These are phyloP conservation scores for Triglochin maritima DNA, from an alignment of 106 monocot species.

Conservation along the genomic window DNA sequence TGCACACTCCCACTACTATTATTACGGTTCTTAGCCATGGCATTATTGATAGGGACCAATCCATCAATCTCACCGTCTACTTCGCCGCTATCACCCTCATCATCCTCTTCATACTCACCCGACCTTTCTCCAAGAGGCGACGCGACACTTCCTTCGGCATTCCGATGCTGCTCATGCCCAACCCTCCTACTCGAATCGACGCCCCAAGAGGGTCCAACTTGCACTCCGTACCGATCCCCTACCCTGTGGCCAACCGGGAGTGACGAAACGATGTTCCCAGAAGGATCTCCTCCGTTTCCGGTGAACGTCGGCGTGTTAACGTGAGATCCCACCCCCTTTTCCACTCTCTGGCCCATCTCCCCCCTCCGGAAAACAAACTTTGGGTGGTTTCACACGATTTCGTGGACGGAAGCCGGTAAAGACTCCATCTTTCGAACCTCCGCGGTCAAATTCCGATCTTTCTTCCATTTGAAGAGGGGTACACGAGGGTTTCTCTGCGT, in stretches of 20 bases:
- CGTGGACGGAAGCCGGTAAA: too few species aligned
- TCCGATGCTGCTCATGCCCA: conserved; percentile 1
- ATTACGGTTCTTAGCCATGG: conserved; percentile 21
- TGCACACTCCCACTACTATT: conserved; percentile 52
- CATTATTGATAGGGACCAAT: conserved; percentile 20
- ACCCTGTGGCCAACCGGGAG: neutral
- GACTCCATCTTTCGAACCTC: too few species aligned
- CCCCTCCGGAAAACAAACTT: too few species aligned
- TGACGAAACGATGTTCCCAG: too few species aligned
- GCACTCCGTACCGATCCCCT: neutral
- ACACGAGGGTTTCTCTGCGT: too few species aligned
- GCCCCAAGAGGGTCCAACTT: neutral
- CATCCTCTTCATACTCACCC: conserved; percentile 18
- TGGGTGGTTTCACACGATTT: too few species aligned
- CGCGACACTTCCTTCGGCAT: conserved; percentile 3
- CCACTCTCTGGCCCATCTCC: too few species aligned
- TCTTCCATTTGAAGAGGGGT: too few species aligned
- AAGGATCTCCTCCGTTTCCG: too few species aligned
- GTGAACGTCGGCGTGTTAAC: too few species aligned
- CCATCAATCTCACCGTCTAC: conserved; percentile 38
- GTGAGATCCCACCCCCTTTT: too few species aligned
- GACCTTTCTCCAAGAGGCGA: conserved; percentile 8
- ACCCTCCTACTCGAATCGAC: neutral
- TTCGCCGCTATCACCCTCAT: conserved; percentile 31
- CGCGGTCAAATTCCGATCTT: too few species aligned